Evolutionary conservation across 73 alveolate genomes (phyloP).

Genomic region (Symbiodinium natans): DNA sequence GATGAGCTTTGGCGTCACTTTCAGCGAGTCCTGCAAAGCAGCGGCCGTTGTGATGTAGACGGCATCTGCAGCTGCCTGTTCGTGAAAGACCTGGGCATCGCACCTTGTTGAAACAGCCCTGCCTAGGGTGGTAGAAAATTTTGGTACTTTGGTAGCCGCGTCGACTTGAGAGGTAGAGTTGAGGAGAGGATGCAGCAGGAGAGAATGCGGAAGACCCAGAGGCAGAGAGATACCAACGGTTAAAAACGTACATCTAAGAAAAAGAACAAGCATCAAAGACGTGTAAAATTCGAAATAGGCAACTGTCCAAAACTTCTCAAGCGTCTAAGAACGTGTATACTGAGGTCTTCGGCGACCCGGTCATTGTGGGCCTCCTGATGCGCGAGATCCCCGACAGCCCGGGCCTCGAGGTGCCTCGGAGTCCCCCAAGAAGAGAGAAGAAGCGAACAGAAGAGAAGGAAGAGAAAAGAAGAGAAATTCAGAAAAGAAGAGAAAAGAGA

Average conservation of each 20-base stretch:
- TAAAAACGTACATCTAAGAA: too few relatives aligned
- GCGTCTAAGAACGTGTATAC: too few relatives aligned
- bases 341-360: slow-evolving; percentile 83
- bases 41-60: slow-evolving; percentile 43
- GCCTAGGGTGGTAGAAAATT: too few relatives aligned
- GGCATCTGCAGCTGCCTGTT: slow-evolving; percentile 14
- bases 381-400: slow-evolving; percentile 93
- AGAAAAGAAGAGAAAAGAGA: background rate
- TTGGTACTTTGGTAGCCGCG: too few relatives aligned
- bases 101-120: too few relatives aligned
- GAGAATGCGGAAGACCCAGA: too few relatives aligned
- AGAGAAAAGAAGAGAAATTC: background rate
- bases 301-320: too few relatives aligned
- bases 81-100: background rate
- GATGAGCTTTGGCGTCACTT: slow-evolving; percentile 93
- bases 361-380: slow-evolving; percentile 72
- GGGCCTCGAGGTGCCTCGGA: slow-evolving; percentile 33
- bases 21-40: slow-evolving; percentile 78
- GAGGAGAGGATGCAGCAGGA: too few relatives aligned
- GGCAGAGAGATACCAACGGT: too few relatives aligned
- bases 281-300: too few relatives aligned
- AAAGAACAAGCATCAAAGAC: too few relatives aligned
- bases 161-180: too few relatives aligned
- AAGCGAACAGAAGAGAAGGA: background rate
- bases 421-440: background rate